Conservation (phyloP, 1,139 yeast species). For the Suhomyces kunorum region DNA sequence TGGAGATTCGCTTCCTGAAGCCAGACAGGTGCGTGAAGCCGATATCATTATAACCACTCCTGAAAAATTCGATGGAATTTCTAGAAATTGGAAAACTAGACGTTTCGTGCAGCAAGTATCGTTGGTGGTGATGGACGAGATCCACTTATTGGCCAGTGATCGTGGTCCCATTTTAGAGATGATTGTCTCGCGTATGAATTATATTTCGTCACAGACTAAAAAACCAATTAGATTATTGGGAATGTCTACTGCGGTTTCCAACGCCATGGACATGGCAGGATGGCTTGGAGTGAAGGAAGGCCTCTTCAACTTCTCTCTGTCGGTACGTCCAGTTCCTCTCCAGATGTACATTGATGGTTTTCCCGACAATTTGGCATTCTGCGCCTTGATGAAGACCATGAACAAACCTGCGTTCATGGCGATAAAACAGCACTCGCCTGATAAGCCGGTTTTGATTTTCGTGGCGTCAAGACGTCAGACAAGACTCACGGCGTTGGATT, state of each 20-base stretch:
- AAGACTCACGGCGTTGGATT: slow-evolving; percentile 87
- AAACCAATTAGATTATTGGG: slow-evolving; percentile 82
- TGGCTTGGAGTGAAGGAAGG: slow-evolving; percentile 95
- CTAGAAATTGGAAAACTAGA: slow-evolving; percentile 97
- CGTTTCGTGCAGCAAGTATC: slow-evolving; percentile 90
- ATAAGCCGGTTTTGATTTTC: slow-evolving; percentile 88
- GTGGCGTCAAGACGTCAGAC: slow-evolving; percentile 98
- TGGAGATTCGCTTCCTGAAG: slow-evolving; percentile 94
- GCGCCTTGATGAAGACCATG: slow-evolving; percentile 97
- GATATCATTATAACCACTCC: slow-evolving; percentile 96
- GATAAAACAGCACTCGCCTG: slow-evolving; percentile 91
- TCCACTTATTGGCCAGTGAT: slow-evolving; percentile 94
- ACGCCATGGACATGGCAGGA: slow-evolving; percentile 97
- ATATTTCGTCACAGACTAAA: slow-evolving; percentile 74
- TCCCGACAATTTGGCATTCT: slow-evolving; percentile 90
- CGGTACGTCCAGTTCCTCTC: slow-evolving; percentile 96
- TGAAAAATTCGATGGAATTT: slow-evolving; percentile 97
- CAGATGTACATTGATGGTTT: slow-evolving; percentile 98
- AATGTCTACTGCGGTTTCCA: slow-evolving; percentile 96
- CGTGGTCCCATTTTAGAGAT: slow-evolving; percentile 97
- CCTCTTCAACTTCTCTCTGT: slow-evolving; percentile 87
- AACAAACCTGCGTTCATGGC: slow-evolving; percentile 97
- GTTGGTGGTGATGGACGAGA: slow-evolving; percentile 95
- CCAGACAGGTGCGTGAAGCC: slow-evolving; percentile 81
- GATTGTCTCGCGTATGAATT: slow-evolving; percentile 98